Evolutionary conservation across 306 rosid species (phyloP), one percentile per base, ranked within the genome.

Genomic region (Cicer yamashitae): DNA sequence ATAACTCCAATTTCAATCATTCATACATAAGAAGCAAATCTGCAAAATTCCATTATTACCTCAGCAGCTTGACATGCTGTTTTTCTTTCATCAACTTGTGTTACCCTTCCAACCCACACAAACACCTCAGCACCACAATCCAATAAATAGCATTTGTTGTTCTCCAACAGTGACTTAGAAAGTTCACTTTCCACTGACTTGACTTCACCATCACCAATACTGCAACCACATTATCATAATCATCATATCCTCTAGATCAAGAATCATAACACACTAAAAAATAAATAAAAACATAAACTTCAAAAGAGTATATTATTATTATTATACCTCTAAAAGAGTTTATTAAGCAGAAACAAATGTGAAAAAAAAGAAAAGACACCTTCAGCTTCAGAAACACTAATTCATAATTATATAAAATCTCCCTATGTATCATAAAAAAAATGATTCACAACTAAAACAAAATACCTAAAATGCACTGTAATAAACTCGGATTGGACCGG

Each of bases 31-130:
- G 67, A 30, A 30, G 37, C 37, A 30, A 30, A 30, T 30, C 37
- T 30, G 37, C 37, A 30, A 30, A 30, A 30, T 30, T 30, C 6
- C 37, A 30, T 30, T 30, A 30, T 56, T 89, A 96, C 99, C 99
- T 96, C 99, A 41, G 98, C 96, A 38, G 84, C 88, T 83, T 87
- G 96, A 71, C 83, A 83, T 8, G 97, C 98, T 17, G 88, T 83
- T 89, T 96, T 96, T 71, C 99, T 87, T 79, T 96, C 99, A 77
- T 96, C 99, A 61, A 96, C 88, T 85, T 92, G 99, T n/a, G 96
- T 96, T 78, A 89, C 88, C 60, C 99, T 89, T 76, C 99, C 99
- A 77, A 96, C 87, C 99, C 99, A 96, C 74, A 92, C 74, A 82
- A 88, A 92, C 48, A 96, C 81, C 87, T 92, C 99, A 41, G 91